phyloP scores from a whole-genome alignment of 345 rosid species.

The Moringa oleifera region DNA sequence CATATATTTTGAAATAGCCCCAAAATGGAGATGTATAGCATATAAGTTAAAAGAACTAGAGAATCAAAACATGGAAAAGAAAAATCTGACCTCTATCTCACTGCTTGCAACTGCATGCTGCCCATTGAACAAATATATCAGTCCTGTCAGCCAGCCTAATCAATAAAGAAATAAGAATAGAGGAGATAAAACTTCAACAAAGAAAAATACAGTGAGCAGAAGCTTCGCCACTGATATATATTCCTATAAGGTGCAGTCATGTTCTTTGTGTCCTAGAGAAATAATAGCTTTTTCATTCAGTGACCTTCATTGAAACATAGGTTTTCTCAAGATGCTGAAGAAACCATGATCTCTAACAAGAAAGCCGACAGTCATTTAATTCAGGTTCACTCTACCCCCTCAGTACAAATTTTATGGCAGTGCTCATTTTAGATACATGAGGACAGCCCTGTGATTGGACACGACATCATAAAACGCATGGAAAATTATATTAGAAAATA shows the following conservation, averaged over 20 bases:
- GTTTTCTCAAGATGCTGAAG: neutral
- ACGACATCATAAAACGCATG: neutral
- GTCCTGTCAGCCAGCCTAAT: conserved; percentile 70
- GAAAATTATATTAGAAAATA: conserved; percentile 12
- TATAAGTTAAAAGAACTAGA: neutral
- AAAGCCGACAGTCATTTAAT: neutral
- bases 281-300: neutral
- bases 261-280: too few relatives aligned
- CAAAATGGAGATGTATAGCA: neutral
- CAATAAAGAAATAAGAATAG: conserved; percentile 45
- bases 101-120: conserved; percentile 62
- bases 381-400: neutral
- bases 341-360: neutral
- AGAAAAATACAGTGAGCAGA: neutral
- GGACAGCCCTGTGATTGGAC: too few relatives aligned
- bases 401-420: neutral
- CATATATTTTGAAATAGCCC: neutral
- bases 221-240: neutral
- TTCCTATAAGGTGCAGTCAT: too few relatives aligned
- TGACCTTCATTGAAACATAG: neutral
- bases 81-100: conserved; percentile 71
- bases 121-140: conserved; percentile 66
- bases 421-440: too few relatives aligned
- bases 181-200: conserved; percentile 35
- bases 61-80: neutral